Conservation (phyloP, 768 basidiomycete genomes). For the Symmetrospora coprosmae region DNA sequence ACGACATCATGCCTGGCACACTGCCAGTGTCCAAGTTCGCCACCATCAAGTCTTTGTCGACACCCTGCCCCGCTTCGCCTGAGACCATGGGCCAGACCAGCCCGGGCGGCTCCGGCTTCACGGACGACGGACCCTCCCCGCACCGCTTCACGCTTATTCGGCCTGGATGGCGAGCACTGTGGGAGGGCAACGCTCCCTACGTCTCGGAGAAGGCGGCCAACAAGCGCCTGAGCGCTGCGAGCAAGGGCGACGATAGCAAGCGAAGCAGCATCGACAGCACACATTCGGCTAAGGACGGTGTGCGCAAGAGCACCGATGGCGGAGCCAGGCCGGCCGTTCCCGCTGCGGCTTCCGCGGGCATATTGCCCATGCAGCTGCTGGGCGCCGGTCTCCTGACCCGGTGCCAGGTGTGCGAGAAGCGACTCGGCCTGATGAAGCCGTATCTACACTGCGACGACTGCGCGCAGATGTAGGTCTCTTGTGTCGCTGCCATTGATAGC, state of each 20-base stretch:
- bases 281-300: not conserved
- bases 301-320: not conserved
- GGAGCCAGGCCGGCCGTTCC: too few species aligned
- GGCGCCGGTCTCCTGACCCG: slow-evolving; percentile 41
- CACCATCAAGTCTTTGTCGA: slow-evolving; percentile 5
- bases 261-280: not conserved
- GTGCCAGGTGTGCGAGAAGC: slow-evolving; percentile 68
- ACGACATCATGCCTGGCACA: not conserved
- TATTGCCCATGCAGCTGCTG: not conserved
- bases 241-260: not conserved
- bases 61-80: not conserved
- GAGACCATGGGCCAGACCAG: not conserved
- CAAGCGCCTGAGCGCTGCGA: not conserved
- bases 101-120: not conserved
- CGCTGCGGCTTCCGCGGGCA: too few species aligned
- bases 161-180: slow-evolving; percentile 44
- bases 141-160: slow-evolving; percentile 79
- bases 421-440: slow-evolving; percentile 66
- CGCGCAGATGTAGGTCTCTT: slow-evolving; percentile 48
- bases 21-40: not conserved
- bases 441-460: slow-evolving; percentile 81
- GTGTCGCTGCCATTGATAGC: not conserved
- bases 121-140: not conserved
- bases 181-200: slow-evolving; percentile 26
- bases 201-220: slow-evolving; percentile 10